These are phyloP conservation scores for Pseudogymnoascus pannorum DNA, from an alignment of 2,329 filamentous ascomycete species.

Conservation along the genomic window DNA sequence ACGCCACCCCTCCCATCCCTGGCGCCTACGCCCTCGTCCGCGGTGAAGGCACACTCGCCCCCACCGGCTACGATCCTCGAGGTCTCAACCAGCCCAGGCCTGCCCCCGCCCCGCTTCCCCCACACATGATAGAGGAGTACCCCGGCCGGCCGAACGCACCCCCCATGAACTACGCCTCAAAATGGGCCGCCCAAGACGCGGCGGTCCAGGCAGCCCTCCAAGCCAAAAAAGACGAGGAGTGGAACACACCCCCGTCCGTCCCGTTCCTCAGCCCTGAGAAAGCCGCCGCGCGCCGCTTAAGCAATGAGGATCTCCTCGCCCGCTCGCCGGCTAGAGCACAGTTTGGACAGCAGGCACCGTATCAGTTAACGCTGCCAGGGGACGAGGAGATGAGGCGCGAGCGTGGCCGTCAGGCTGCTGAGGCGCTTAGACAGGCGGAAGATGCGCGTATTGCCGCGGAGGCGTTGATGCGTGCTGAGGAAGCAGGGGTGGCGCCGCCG, in stretches of 20 bases:
- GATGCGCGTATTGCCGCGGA: background rate
- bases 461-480: background rate
- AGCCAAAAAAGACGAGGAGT: background rate
- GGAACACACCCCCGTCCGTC: background rate
- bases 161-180: background rate
- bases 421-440: background rate
- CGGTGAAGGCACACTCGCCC: slow-evolving; percentile 23
- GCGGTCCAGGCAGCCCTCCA: background rate
- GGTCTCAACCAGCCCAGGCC: slow-evolving; percentile 14
- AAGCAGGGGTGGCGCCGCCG: background rate
- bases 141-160: background rate
- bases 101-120: background rate
- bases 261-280: background rate
- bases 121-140: background rate
- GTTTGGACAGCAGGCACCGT: slow-evolving; percentile 26
- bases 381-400: slow-evolving; percentile 10
- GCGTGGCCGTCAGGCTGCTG: background rate
- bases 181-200: background rate
- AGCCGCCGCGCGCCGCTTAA: slow-evolving; percentile 12
- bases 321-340: slow-evolving; percentile 23
- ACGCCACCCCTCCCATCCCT: slow-evolving; percentile 28
- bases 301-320: slow-evolving; percentile 24
- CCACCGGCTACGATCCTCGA: slow-evolving; percentile 24
- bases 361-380: slow-evolving; percentile 21
- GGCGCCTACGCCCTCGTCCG: slow-evolving; percentile 25